These are phyloP conservation scores for Bullera alba DNA, from an alignment of 768 basidiomycete species.

Conservation along the genomic window DNA sequence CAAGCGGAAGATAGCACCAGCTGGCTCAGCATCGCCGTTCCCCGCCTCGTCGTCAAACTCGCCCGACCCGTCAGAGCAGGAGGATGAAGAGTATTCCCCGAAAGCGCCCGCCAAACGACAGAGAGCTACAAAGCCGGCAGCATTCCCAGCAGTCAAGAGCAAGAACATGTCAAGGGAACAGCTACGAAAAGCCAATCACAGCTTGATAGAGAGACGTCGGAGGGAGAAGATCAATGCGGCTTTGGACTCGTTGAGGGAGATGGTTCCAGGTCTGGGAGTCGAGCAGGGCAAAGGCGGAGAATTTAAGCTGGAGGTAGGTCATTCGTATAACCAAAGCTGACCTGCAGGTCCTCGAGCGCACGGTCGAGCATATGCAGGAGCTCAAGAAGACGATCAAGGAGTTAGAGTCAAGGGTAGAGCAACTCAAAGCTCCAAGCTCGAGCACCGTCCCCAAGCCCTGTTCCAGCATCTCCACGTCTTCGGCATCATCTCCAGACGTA, in stretches of 20 bases:
- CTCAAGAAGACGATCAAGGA: conserved; percentile 55
- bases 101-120: neutral
- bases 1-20: neutral
- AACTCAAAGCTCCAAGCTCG: too few relatives aligned
- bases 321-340: neutral
- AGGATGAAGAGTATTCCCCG: neutral
- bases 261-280: conserved; percentile 57
- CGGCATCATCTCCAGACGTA: too few relatives aligned
- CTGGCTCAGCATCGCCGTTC: neutral
- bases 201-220: conserved; percentile 85
- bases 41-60: neutral
- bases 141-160: neutral
- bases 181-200: conserved; percentile 86
- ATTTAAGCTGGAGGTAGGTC: conserved; percentile 76
- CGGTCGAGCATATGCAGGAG: conserved; percentile 69
- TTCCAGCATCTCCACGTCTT: too few relatives aligned
- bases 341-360: conserved; percentile 57
- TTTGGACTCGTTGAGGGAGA: conserved; percentile 63
- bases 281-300: conserved; percentile 67
- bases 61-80: neutral
- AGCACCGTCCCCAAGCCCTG: too few relatives aligned
- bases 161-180: conserved; percentile 55
- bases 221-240: conserved; percentile 95
- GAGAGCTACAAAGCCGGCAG: neutral
- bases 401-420: conserved; percentile 45